A percentile compares a stretch with the other conserved stretches of the same genome.
Evolutionary conservation across 2,329 filamentous ascomycete species (phyloP).

Genomic region (Colletotrichum plurivorum): DNA sequence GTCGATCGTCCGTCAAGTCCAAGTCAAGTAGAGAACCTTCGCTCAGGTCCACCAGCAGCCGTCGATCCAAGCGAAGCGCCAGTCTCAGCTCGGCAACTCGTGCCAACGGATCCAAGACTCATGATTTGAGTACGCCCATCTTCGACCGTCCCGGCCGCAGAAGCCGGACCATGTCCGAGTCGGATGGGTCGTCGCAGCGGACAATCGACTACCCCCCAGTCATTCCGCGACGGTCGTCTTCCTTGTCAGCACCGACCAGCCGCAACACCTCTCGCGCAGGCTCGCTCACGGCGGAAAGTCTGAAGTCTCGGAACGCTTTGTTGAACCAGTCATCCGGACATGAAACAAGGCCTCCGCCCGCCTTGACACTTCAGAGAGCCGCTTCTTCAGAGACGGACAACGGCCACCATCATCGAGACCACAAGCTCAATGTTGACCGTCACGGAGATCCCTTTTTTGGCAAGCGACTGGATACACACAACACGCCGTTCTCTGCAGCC

Average conservation of each 20-base stretch:
- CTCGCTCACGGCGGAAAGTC: slow-evolving; percentile 71
- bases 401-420: slow-evolving; percentile 44
- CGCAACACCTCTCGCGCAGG: slow-evolving; percentile 67
- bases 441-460: slow-evolving; percentile 69
- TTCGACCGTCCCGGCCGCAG: slow-evolving; percentile 59
- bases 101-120: slow-evolving; percentile 57
- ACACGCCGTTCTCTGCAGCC: slow-evolving; percentile 73
- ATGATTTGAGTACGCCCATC: slow-evolving; percentile 56
- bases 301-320: slow-evolving; percentile 67
- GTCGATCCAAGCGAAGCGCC: slow-evolving; percentile 65
- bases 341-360: slow-evolving; percentile 45
- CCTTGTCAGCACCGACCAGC: slow-evolving; percentile 74
- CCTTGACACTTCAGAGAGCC: slow-evolving; percentile 48
- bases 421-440: slow-evolving; percentile 60
- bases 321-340: slow-evolving; percentile 39
- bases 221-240: slow-evolving; percentile 71
- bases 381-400: slow-evolving; percentile 54
- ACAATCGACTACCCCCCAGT: slow-evolving; percentile 73
- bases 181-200: slow-evolving; percentile 65
- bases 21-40: slow-evolving; percentile 67
- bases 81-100: slow-evolving; percentile 65
- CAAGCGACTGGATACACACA: slow-evolving; percentile 67
- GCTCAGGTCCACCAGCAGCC: slow-evolving; percentile 73
- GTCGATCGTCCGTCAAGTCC: slow-evolving; percentile 67
- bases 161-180: slow-evolving; percentile 61